Base-by-base conservation (phyloP, 495 filamentous ascomycete species). In the Annulohypoxylon bovei region DNA sequence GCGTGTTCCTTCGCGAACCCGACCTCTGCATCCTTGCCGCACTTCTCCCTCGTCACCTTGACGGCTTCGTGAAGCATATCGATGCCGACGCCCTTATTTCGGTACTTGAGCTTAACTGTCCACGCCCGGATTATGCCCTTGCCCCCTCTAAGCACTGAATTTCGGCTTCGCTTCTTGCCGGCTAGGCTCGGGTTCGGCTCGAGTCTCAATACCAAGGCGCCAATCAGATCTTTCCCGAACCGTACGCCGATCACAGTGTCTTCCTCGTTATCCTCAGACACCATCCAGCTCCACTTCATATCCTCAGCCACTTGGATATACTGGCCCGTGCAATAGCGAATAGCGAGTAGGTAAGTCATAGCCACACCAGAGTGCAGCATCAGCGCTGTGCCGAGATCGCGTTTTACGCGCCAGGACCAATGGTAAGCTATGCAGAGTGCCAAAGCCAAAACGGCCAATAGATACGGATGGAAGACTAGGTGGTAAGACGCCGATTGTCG, bases 1-100 rank as follows among this genome's bases (percentile, higher is more conserved):
- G 88, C 90, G 82, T 93, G 91, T 46, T 87, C 86, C 27, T 78
- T 75, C 27, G 89, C 89, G 75, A 95, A 94, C 12, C 86, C 86
- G 42, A 92, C 77, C 76, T 82, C 82, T 42, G 84, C 81, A 59
- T 88, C 81, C 33, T 78, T 82, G 5, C 90, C 88, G 60, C 83
- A 85, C 72, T 82, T 81, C 67, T 86, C 83, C 58, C 84, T 82
- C 55, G 86, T 86, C 47, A 90, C 62, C 61, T 77, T 79, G 0
- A 92, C 87, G 3, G 88, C 90, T 67, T 89, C 86, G 58, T 90
- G 85, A 57, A 96, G 78, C 75, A 97, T 78, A 23, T 85, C 89
- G 14, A 72, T 80, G 3, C 93, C 93, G 6, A 96, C 78, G 0
- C 93, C 93, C 56, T 82, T 82, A 4, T 86, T 79, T 11, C 93